These are phyloP conservation scores for Corchorus capsularis DNA, from an alignment of 345 rosid genomes.

Conservation along the genomic window DNA sequence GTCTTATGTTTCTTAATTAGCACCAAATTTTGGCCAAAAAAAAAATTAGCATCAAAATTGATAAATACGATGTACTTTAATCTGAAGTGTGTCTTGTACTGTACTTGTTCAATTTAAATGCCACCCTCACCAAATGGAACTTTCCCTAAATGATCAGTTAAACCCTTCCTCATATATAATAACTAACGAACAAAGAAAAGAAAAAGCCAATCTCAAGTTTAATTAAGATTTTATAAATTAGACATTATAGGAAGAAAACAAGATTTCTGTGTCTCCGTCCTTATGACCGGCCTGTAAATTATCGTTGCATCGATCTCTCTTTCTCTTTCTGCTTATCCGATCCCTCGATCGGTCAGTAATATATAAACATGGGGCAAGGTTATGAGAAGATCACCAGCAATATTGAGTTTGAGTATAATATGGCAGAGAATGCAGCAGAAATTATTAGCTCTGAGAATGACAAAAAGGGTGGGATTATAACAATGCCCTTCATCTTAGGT, in stretches of 20 bases:
- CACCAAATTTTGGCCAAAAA: too few relatives aligned
- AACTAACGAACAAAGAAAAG: background rate
- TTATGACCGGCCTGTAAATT: background rate
- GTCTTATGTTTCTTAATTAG: background rate
- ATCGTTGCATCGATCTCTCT: background rate
- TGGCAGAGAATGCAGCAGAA: background rate
- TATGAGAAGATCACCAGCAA: background rate
- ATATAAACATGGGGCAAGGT: too few relatives aligned
- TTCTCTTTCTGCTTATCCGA: background rate
- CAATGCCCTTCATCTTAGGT: slow-evolving; percentile 18
- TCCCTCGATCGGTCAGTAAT: background rate
- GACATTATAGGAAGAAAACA: background rate
- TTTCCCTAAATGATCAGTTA: background rate
- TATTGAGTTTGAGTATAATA: background rate
- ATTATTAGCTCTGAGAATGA: background rate
- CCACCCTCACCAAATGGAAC: background rate
- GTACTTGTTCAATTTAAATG: background rate
- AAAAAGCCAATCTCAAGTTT: background rate
- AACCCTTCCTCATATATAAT: background rate
- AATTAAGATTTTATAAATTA: background rate
- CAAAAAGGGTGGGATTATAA: slow-evolving; percentile 1
- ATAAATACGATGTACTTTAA: background rate
- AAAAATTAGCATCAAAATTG: background rate
- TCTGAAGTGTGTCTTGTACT: background rate
- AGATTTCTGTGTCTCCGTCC: background rate